phyloP scores from a whole-genome alignment of 371 early-diverging fungal species.

The Lichtheimia ornata region DNA sequence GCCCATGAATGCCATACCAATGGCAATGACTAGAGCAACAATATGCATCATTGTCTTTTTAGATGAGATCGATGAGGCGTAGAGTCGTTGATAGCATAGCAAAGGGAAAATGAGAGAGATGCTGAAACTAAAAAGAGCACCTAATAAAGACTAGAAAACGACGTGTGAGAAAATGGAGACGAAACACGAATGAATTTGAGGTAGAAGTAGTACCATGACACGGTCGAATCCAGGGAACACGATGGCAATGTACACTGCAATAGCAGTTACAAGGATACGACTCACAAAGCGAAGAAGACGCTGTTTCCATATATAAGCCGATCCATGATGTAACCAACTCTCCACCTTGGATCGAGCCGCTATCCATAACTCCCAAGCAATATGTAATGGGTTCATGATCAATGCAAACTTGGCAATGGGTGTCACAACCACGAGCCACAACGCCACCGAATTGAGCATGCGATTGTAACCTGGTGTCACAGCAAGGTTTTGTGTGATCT shows the following conservation, averaged over 20 bases:
- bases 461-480: constrained; percentile 30
- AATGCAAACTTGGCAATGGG: constrained; percentile 43
- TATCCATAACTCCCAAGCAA: constrained; percentile 44
- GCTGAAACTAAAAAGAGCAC: constrained; percentile 33
- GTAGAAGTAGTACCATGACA: constrained; percentile 49
- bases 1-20: constrained; percentile 22
- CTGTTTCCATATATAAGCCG: constrained; percentile 11
- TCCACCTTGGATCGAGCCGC: constrained; percentile 10
- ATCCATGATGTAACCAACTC: constrained; percentile 15
- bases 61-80: constrained; percentile 14
- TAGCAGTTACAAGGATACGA: constrained; percentile 17
- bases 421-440: constrained; percentile 28
- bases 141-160: constrained; percentile 27
- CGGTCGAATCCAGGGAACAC: constrained; percentile 65
- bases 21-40: constrained; percentile 16
- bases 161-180: background rate
- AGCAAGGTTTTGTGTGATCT: constrained; percentile 68
- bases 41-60: constrained; percentile 9
- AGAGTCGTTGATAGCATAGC: constrained; percentile 32
- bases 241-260: constrained; percentile 39
- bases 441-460: constrained; percentile 18
- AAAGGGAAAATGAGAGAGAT: constrained; percentile 45
- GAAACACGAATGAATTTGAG: background rate
- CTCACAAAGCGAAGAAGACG: constrained; percentile 13
- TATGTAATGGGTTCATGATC: constrained; percentile 55